Conservation (phyloP, 257 asterid genomes). For the Solanum bulbocastanum region DNA sequence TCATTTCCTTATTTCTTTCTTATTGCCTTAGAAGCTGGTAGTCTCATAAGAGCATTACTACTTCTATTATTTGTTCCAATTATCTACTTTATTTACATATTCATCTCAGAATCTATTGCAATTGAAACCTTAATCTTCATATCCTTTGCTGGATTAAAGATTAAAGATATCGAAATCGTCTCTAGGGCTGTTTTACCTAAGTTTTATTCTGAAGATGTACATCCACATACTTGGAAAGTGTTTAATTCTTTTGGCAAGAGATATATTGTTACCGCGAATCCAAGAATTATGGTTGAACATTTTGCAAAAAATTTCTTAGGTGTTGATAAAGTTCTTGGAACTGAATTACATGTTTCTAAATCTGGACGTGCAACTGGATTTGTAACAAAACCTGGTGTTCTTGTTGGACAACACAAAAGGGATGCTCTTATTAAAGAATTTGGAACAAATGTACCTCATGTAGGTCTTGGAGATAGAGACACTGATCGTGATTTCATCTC, state of each 20-base stretch:
- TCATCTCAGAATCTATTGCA: constrained; percentile 57
- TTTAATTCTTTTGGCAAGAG: constrained; percentile 68
- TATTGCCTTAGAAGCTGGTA: constrained; percentile 81
- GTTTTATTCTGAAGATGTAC: constrained; percentile 73
- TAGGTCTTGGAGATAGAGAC: constrained; percentile 81
- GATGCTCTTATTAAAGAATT: constrained; percentile 50
- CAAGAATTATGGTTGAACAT: constrained; percentile 77
- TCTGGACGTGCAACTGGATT: constrained; percentile 82
- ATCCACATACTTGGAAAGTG: constrained; percentile 62
- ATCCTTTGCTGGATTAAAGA: constrained; percentile 53
- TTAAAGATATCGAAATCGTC: constrained; percentile 68
- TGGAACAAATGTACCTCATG: constrained; percentile 52
- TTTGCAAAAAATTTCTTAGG: constrained; percentile 57
- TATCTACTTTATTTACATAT: constrained; percentile 35
- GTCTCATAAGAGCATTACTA: constrained; percentile 49
- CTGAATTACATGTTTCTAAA: constrained; percentile 53
- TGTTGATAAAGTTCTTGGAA: constrained; percentile 79
- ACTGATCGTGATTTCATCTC: constrained; percentile 81
- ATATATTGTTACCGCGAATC: constrained; percentile 64
- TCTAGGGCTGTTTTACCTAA: constrained; percentile 75
- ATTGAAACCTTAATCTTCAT: constrained; percentile 39
- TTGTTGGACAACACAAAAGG: constrained; percentile 52
- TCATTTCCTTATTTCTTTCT: constrained; percentile 81
- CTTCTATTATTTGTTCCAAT: constrained; percentile 46
- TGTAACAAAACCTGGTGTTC: constrained; percentile 66